Base-by-base conservation (phyloP, 192 early-diverging fungal species). In the Entophlyctis luteolus region DNA sequence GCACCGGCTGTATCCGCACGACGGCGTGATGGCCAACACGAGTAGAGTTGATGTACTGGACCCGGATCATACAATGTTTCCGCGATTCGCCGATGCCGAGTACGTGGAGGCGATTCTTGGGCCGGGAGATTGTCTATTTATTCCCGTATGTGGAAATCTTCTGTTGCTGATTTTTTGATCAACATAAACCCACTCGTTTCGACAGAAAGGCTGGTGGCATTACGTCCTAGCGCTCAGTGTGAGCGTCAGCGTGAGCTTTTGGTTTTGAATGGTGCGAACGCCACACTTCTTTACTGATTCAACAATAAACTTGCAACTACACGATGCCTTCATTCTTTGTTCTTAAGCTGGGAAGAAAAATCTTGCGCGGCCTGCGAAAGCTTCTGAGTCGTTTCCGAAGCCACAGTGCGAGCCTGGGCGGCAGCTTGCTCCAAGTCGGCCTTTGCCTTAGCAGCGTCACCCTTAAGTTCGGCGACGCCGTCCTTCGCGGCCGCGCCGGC, bases 211-310 rank as follows among this genome's bases (percentile, higher is more conserved):
- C 3, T 95, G 91, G 89, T 96, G 93, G 93, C 93, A 96, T 68
- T 91, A 88, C 70, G 89, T 96, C 31, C 77, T 82, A 54, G 88
- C 90, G 8, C 71, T 91, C 31, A 83, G 77, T 6, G 77, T 73
- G 2, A 94, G 92, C 62, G 88, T 90, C 47, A 93, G 91, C 69
- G 81, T 96, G 6, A 92, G 90, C 67, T 90, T 92, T 67, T 96
- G 93, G 93, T 96, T 93, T 68, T 92, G 74, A 75, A 46, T 63
- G 12, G n/a, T n/a, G 23, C 50, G 50, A 45, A n/a, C n/a, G n/a
- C n/a, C n/a, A n/a, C n/a, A n/a, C n/a, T n/a, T n/a, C n/a, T n/a
- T n/a, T n/a, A n/a, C n/a, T n/a, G n/a, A n/a, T n/a, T n/a, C n/a
- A n/a, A n/a, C n/a, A n/a, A n/a, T n/a, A n/a, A n/a, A n/a, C n/a